Base-by-base conservation (phyloP, 768 basidiomycete species). In the Boletus sensibilis region DNA sequence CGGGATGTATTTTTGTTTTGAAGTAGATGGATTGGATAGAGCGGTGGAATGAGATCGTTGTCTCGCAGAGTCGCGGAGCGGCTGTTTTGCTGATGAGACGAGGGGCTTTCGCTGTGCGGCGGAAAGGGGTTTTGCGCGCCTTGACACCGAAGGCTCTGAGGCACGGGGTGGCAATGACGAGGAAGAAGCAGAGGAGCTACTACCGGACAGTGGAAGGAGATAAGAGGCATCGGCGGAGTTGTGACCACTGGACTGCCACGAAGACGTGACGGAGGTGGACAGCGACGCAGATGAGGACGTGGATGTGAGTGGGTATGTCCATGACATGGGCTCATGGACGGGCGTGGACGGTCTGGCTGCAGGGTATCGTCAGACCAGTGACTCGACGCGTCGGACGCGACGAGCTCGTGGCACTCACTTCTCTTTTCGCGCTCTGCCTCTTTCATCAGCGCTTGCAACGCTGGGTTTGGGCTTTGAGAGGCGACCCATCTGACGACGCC, bases 391-490 rank as follows among this genome's bases (percentile, higher is more conserved):
- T 25, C 12, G 2, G 39, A 55, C 53, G 34, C 35, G 59, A 49
- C 13, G 13, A 3, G 42, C 13, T 31, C 1, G 25, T n/a, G 41
- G 44, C 6, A 60, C 66, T 43, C 48, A 69, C 68, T 50, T 34
- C 20, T 61, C 35, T 43, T 68, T 44, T 69, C 68, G 55, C 53
- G 60, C 37, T 69, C 68, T 4, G 66, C 68, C 47, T 69, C 69
- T 16, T 33, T 58, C 37, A 69, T 66, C 52, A 69, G 66, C 0
- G 60, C 64, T 18, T 58, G 66, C 27, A 70, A 44, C 0, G 61
- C 68, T 6, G 66, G 68, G 11, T 61, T 64, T 1, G 66, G 50
- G 41, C 55, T 58, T 34, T 69, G 68, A 0, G 68, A 68, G 8
- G 68, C 62, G 1, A 64, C 68, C 68, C 68, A 69, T 21, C 43